Base-by-base conservation (phyloP, 768 basidiomycete genomes). In the Daedalea quercina region DNA sequence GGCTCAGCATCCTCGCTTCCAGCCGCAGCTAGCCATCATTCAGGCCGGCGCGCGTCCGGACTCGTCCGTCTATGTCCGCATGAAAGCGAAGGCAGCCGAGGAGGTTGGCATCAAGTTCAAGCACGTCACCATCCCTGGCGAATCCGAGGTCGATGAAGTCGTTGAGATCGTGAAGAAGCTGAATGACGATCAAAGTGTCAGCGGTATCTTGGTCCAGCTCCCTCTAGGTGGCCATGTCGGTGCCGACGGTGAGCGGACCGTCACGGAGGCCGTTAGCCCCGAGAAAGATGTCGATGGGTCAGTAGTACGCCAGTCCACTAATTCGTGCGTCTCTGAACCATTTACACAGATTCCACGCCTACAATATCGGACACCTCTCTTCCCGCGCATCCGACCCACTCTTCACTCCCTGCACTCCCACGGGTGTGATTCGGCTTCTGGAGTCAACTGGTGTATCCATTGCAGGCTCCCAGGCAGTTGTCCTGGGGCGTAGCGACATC, bases 271-370 rank as follows among this genome's bases (percentile, higher is more conserved):
- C 11, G 84, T 99, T 54, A 88, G 84, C 54, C 92, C 93, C 17
- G 80, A 86, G 67, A 99, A 99, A 73, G 96, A 99, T 61, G 87
- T 99, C 55, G 96, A 99, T 69, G 96, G 94, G 91, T 94, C n/a
- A n/a, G n/a, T 7, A 26, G 17, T 45, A 37, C 44, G 57, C 28
- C 35, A 35, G 35, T 42, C 22, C 33, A 50, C 17, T 15, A 40
- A n/a, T n/a, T n/a, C 6, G 13, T 40, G 37, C 37, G 17, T 40
- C 3, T 3, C 35, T 37, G 4, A 20, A 20, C 31, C 34, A 22
- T 51, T 41, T 41, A 44, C 28, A 17, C 41, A 94, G 95, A 24
- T 99, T 99, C 77, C 93, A 97, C 73, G 93, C 95, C 3, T 94
- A 95, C 70, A 99, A 98, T 70, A 96, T 98, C 56, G 95, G 96